Base-by-base conservation (phyloP, 306 rosid species). In the Senna tora region DNA sequence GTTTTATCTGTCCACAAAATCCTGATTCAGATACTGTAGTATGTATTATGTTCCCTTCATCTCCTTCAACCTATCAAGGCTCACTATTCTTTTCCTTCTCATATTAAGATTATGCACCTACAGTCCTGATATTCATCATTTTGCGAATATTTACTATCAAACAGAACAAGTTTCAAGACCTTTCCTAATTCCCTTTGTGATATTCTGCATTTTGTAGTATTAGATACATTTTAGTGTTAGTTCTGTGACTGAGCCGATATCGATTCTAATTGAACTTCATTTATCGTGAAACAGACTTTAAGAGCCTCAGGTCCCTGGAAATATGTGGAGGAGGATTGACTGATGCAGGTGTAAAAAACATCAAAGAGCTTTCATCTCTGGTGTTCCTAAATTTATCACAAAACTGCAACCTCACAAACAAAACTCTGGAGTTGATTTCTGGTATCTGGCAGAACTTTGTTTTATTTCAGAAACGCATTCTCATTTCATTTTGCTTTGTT, bases 281-380 rank as follows among this genome's bases (percentile, higher is more conserved):
- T 69, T 56, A 20, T 42, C 28, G 16, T 76, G 74, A 41, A 75
- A 51, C 88, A 94, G 98, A 88, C 75, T 87, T 94, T 22, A 94
- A 94, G 84, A 86, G 86, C 72, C 86, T 94, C 72, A 90, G 81
- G 82, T 91, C 97, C 74, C 87, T 94, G 63, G 98, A 94, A 89
- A 86, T 91, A 78, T 94, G 98, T 38, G 88, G 98, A 9, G 98
- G 98, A 65, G 91, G 94, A 73, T 72, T 94, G 83, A 94, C 98
- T 12, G 98, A 94, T 87, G 86, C 90, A 50, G 98, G 98, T 62
- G 79, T 91, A 47, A 89, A 87, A 77, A 89, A 94, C 73, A 89
- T 94, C 65, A 91, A 86, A 73, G 96, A 89, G 51, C 90, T 94
- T 41, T 87, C 98, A 34, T 94, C 91, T 52, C 79, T 94, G 64